phyloP scores from a whole-genome alignment of 179 eudicot genomes.

The Camellia oleifera region DNA sequence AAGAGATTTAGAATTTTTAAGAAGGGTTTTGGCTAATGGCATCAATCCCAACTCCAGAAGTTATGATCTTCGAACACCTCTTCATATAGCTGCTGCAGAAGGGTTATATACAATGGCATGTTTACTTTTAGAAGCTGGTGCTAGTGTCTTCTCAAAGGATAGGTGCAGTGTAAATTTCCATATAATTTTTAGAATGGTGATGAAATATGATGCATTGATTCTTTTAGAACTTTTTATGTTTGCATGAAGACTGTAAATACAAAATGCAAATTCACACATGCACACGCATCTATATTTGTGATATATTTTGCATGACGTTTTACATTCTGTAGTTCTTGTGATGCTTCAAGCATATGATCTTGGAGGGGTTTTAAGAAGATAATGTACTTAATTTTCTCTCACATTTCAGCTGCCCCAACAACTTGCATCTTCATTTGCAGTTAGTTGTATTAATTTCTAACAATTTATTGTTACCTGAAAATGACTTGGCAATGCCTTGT shows the following conservation, averaged over 20 bases:
- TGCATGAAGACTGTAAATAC: background rate
- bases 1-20: conserved; percentile 45
- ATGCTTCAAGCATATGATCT: background rate
- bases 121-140: conserved; percentile 61
- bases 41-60: conserved; percentile 62
- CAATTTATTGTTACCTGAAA: background rate
- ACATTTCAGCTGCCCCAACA: background rate
- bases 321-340: background rate
- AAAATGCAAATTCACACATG: background rate
- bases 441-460: background rate
- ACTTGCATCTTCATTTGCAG: background rate
- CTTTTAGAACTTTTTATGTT: background rate
- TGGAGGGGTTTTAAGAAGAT: background rate
- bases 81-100: conserved; percentile 70
- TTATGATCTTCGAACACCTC: conserved; percentile 75
- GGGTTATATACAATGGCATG: conserved; percentile 52
- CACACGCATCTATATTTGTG: background rate
- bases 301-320: background rate
- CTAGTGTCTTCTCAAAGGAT: conserved; percentile 60
- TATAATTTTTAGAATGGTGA: background rate
- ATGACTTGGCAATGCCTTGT: too few relatives aligned
- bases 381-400: background rate
- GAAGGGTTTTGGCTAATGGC: conserved; percentile 53
- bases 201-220: background rate
- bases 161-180: conserved; percentile 35